phyloP scores from a whole-genome alignment of 139 green algal species.

The Yamagishiella unicocca region DNA sequence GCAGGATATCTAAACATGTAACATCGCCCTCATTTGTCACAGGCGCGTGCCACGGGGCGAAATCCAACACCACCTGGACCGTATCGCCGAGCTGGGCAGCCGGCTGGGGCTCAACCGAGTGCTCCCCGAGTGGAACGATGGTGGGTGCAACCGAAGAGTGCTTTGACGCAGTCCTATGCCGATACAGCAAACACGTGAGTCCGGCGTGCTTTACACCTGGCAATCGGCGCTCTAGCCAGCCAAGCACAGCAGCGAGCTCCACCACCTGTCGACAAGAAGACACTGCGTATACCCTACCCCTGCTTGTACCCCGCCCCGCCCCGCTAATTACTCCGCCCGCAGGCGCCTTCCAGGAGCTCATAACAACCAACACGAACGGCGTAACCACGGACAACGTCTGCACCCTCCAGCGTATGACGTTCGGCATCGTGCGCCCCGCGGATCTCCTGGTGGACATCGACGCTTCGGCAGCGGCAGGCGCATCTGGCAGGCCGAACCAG shows the following conservation, averaged over 20 bases:
- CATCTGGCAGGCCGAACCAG: too few relatives aligned
- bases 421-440: not conserved
- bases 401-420: not conserved
- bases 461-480: too few relatives aligned
- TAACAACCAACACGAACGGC: not conserved
- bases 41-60: not conserved
- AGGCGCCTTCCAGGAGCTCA: not conserved
- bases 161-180: too few relatives aligned
- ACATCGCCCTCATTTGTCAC: not conserved
- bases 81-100: not conserved
- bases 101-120: conserved; percentile 16
- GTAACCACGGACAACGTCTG: not conserved
- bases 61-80: not conserved
- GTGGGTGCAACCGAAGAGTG: too few relatives aligned
- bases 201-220: too few relatives aligned
- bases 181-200: too few relatives aligned
- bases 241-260: too few relatives aligned
- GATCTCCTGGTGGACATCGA: not conserved
- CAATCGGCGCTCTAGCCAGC: too few relatives aligned
- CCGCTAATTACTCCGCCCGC: not conserved
- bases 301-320: too few relatives aligned
- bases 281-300: too few relatives aligned
- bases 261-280: too few relatives aligned
- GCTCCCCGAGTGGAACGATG: conserved; percentile 9
- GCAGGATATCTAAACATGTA: too few relatives aligned